Evolutionary conservation across 2,329 filamentous ascomycete species (phyloP).

Genomic region (Chalaropsis ovoidea): DNA sequence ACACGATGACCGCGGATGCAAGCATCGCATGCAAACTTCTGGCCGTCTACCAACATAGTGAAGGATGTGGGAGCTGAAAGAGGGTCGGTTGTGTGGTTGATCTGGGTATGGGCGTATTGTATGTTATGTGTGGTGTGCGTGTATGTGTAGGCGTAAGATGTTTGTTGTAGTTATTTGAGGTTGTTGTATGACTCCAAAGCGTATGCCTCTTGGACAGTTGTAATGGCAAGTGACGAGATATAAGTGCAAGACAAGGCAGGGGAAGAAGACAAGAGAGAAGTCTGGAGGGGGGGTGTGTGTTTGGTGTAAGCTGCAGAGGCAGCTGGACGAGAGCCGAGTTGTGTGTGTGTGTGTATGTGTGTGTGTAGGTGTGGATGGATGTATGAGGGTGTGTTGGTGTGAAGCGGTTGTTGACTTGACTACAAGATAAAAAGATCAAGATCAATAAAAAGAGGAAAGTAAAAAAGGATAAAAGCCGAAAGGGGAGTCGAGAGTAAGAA

Average conservation of each 20-base stretch:
- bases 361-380: background rate
- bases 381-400: background rate
- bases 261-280: background rate
- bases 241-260: background rate
- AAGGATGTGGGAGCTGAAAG: background rate
- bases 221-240: background rate
- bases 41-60: conserved; percentile 76
- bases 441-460: conserved; percentile 18
- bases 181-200: conserved; percentile 15
- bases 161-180: background rate
- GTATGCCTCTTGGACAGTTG: background rate
- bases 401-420: background rate
- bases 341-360: background rate
- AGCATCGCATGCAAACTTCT: conserved; percentile 96
- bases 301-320: background rate
- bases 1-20: conserved; percentile 97
- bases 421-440: conserved; percentile 4
- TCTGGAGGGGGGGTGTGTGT: background rate
- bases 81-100: background rate
- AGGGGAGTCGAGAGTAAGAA: background rate
- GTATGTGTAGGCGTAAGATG: background rate
- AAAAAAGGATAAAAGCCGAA: conserved; percentile 14
- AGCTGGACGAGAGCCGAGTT: background rate
- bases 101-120: background rate
- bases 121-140: background rate